phyloP scores from a whole-genome alignment of 176 grass and related monocot species.

The Canna indica region DNA sequence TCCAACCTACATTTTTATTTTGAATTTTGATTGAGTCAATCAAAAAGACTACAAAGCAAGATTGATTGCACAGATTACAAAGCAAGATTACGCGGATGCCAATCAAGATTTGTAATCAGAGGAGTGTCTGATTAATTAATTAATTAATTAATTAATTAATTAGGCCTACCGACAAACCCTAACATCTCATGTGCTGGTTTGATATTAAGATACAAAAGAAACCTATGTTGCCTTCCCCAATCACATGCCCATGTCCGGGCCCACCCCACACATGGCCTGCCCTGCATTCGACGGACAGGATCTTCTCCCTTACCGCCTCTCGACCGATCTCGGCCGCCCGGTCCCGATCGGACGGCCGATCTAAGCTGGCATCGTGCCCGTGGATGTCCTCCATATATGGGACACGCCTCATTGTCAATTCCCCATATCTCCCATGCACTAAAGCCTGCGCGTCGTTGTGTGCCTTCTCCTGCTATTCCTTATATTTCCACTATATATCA shows the following conservation, averaged over 20 bases:
- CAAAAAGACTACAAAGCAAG: too few relatives aligned
- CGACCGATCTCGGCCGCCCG: not conserved
- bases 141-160: too few relatives aligned
- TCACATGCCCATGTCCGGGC: slow-evolving; percentile 1
- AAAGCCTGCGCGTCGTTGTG: too few relatives aligned
- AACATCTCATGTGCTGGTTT: not conserved
- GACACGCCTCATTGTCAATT: not conserved
- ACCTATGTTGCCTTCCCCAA: not conserved
- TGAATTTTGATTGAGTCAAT: too few relatives aligned
- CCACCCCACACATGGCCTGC: not conserved
- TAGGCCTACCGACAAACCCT: not conserved
- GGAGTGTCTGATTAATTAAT: too few relatives aligned
- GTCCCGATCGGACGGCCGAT: not conserved
- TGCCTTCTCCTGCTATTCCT: not conserved
- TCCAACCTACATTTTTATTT: too few relatives aligned
- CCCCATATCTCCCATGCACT: not conserved
- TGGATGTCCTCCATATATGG: not conserved
- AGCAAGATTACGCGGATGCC: too few relatives aligned
- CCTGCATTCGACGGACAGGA: not conserved
- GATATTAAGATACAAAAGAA: not conserved
- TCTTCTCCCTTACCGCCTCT: not conserved
- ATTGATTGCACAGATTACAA: too few relatives aligned
- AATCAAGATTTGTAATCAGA: too few relatives aligned
- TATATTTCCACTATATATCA: not conserved
- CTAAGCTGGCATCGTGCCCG: not conserved